A percentile compares a stretch with the other conserved stretches of the same genome.
phyloP scores from a whole-genome alignment of 345 rosid genomes.

The Lepidium africanum region DNA sequence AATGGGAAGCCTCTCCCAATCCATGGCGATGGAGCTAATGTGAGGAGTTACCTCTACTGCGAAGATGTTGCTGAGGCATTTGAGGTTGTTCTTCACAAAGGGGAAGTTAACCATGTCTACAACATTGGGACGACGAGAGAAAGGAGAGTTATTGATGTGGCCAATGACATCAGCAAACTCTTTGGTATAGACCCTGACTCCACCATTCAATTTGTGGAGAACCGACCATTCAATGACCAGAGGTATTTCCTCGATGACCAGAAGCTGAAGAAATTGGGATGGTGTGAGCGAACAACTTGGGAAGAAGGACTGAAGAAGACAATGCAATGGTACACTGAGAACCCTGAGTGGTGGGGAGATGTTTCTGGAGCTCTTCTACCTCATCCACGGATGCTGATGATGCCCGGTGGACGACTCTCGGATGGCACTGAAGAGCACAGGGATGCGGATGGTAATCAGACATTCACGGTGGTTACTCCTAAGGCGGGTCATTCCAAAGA shows the following conservation, averaged over 20 bases:
- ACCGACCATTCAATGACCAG: constrained; percentile 87
- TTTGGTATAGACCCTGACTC: constrained; percentile 56
- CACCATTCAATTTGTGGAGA: constrained; percentile 69
- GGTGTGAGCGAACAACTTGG: constrained; percentile 78
- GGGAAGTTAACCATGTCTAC: constrained; percentile 84
- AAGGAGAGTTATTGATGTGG: constrained; percentile 86
- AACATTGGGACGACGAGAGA: constrained; percentile 83
- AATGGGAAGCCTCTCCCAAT: constrained; percentile 56
- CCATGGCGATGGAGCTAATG: constrained; percentile 86
- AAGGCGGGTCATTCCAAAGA: constrained; percentile 34
- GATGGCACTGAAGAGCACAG: constrained; percentile 58
- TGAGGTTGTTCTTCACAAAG: constrained; percentile 83
- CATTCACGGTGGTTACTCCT: constrained; percentile 52
- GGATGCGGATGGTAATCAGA: constrained; percentile 39
- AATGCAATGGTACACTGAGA: constrained; percentile 69
- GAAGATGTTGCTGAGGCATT: constrained; percentile 96
- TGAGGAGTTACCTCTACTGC: constrained; percentile 79
- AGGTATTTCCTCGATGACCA: constrained; percentile 91
- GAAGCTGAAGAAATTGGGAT: constrained; percentile 72
- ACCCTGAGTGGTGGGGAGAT: constrained; percentile 98
- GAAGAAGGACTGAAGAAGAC: constrained; percentile 79
- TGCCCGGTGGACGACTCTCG: constrained; percentile 76
- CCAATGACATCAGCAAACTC: constrained; percentile 65
- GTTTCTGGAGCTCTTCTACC: constrained; percentile 85
- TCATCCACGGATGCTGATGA: constrained; percentile 76